These are phyloP conservation scores for Melastoma malabathricum DNA, from an alignment of 345 rosid species.

Conservation along the genomic window DNA sequence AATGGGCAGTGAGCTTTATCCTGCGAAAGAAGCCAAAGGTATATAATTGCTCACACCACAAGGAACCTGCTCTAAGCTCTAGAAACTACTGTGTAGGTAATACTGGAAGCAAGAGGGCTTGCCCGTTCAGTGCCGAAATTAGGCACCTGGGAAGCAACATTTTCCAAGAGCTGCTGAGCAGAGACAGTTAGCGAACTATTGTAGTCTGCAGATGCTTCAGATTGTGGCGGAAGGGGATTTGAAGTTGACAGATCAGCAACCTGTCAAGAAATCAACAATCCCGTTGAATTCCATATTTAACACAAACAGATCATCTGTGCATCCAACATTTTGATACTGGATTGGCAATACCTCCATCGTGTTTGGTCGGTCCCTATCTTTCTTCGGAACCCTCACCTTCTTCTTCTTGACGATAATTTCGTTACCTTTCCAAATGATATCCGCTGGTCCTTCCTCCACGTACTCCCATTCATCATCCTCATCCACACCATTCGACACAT, in stretches of 20 bases:
- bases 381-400: conserved; percentile 65
- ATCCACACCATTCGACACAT: conserved; percentile 8
- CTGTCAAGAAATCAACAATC: conserved; percentile 23
- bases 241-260: conserved; percentile 68
- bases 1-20: conserved; percentile 99
- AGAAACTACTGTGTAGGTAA: no score
- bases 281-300: background rate
- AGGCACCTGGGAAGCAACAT: conserved; percentile 77
- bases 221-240: conserved; percentile 82
- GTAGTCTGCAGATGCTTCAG: conserved; percentile 39
- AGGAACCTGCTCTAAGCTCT: no score
- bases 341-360: conserved; percentile 33
- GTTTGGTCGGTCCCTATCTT: conserved; percentile 12
- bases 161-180: conserved; percentile 55
- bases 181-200: conserved; percentile 27
- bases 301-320: conserved; percentile 3
- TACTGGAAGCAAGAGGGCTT: background rate
- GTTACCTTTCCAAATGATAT: conserved; percentile 81
- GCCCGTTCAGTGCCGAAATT: conserved; percentile 97
- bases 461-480: conserved; percentile 78
- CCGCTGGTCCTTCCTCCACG: conserved; percentile 79
- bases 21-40: conserved; percentile 16
- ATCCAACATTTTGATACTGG: background rate
- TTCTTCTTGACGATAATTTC: conserved; percentile 77
- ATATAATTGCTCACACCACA: no score